Conservation (phyloP, 352 stramenopile species). For the Globisporangium solare region DNA sequence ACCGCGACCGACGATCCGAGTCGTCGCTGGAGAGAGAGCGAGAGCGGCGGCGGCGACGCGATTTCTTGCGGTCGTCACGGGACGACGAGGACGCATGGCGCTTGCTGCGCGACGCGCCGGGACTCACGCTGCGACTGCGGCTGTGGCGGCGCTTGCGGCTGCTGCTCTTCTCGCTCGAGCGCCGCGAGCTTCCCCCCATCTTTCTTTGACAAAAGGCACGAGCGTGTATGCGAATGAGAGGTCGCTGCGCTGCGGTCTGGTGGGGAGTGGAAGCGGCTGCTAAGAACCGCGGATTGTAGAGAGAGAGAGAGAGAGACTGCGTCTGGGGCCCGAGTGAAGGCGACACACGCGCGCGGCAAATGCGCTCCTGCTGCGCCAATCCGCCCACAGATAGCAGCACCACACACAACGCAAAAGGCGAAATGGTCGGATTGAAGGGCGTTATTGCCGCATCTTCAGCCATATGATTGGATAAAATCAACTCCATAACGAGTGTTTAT, state of each 20-base stretch:
- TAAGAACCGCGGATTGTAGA: too few species aligned
- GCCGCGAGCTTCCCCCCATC: constrained; percentile 19
- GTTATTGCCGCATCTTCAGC: neutral
- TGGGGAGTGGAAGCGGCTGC: too few species aligned
- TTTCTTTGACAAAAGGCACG: neutral
- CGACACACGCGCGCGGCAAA: too few species aligned
- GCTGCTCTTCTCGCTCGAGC: constrained; percentile 14
- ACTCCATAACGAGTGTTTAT: neutral
- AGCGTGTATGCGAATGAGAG: too few species aligned
- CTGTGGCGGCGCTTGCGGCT: constrained; percentile 30
- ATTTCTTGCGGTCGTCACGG: constrained; percentile 19
- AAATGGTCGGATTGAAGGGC: constrained; percentile 8
- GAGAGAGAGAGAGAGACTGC: too few species aligned
- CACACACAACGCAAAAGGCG: constrained; percentile 1
- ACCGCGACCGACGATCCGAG: constrained; percentile 15
- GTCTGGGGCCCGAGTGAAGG: too few species aligned
- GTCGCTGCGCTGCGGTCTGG: too few species aligned
- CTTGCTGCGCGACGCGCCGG: constrained; percentile 11
- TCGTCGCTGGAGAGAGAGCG: constrained; percentile 14
- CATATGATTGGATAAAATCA: neutral
- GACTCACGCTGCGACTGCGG: constrained; percentile 14
- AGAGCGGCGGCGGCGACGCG: constrained; percentile 18
- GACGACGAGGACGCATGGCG: constrained; percentile 16
- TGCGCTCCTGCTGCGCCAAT: too few species aligned
- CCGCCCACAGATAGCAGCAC: constrained; percentile 1